Evolutionary conservation across 176 grass and related monocot genomes (phyloP), one percentile per base, ranked within the genome.

Genomic region (Rhynchospora breviuscula): DNA sequence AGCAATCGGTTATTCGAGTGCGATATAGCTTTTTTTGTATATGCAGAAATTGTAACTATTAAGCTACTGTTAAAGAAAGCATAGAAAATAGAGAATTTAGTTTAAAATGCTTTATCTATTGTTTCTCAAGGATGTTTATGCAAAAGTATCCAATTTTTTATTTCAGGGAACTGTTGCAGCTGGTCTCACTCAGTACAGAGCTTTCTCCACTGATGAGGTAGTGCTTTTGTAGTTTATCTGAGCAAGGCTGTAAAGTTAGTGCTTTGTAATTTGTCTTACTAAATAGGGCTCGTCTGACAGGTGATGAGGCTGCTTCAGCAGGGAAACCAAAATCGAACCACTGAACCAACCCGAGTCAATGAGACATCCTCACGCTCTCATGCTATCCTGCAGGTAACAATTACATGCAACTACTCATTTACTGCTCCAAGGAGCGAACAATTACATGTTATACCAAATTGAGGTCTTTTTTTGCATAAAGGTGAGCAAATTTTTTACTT

Each of bases 311-410:
- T 92, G 82, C 91, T 99, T 86, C 96, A 99, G 78, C 93, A 95
- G 84, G 96, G 96, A 29, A 99, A 99, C 84, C 85, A 90, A 86
- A 99, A 99, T 54, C 86, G 96, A 77, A 99, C 96, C 53, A 99
- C 91, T 13, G 96, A 99, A 86, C 93, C 96, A 48, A 99, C 96
- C 71, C 78, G 91, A 88, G 82, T 82, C 23, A 99, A 99, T 22
- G 93, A 99, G 78, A 99, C 96, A 51, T 99, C 96, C 49, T 99
- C 96, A 0, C 89, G 96, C 53, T 99, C 96, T 67, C 96, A 99
- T 89, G 96, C 96, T 17, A 95, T 99, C 82, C 75, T 99, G 19
- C 93, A 99, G 89, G 96, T 99, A 84, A 56, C 70, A 79, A 48
- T 85, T 47, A 67, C 81, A 52, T 73, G 23, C 18, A 70, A 13